Evolutionary conservation across 768 basidiomycete species (phyloP), one percentile per base, ranked within the genome.

Genomic region (Mycena floridula): DNA sequence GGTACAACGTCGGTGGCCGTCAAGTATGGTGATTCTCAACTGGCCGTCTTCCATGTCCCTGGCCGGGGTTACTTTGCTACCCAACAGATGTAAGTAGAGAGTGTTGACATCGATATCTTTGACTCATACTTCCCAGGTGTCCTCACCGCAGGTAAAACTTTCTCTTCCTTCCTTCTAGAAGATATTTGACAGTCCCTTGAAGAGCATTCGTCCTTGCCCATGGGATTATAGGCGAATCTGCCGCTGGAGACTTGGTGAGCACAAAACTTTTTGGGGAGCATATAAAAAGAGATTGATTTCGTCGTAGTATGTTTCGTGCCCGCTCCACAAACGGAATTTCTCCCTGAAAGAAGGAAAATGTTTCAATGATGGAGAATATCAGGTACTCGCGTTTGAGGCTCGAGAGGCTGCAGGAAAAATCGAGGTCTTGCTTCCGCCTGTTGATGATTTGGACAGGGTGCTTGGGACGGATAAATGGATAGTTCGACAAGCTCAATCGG

Each of bases 141-240:
- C 69, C 70, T 4, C 69, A 69, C 56, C 59, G 61, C 2, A 51
- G 52, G 53, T 53, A 45, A 40, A 35, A 9, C 25, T 9, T 21
- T 5, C n/a, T n/a, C 15, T 27, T 3, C 37, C 4, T 43, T 8
- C 12, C 1, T 18, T 43, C 21, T 20, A 70, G 69, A 69, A 69
- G 71, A 68, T 66, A 46, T 68, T 70, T 2, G 70, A 77, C 50
- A 70, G 69, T 12, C 16, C 5, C 2, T 7, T 18, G 28, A 52
- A 72, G 77, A 3, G 82, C 85, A 0, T 83, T 85, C 52, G 81
- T 86, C 7, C 76, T 87, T 7, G 79, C 79, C 24, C 77, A 85
- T 47, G 81, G 81, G 15, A 73, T 89, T 43, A 65, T 89, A 7
- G 82, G 82, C 0, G 82, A 85, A 52, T 79, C 80, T 40, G 58